Percentiles rank a stretch among this genome's conserved stretches.
These are phyloP conservation scores for Orobanche coerulescens DNA, from an alignment of 257 asterid genomes.

Conservation along the genomic window DNA sequence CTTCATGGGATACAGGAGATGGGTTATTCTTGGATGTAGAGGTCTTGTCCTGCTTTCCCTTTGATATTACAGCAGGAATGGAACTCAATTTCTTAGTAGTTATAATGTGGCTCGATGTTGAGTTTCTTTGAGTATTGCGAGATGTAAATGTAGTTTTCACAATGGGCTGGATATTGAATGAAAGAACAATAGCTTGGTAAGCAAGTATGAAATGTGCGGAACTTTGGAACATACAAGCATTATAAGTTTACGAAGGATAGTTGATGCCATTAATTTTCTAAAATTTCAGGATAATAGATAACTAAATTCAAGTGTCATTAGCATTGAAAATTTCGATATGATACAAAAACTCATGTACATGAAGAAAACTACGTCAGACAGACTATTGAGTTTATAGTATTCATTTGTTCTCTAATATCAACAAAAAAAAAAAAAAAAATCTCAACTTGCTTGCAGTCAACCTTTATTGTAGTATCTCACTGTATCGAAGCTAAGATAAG, in stretches of 20 bases:
- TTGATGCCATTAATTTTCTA: neutral
- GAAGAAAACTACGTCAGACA: neutral
- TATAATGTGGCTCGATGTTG: slow-evolving; percentile 29
- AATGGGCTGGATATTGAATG: slow-evolving; percentile 39
- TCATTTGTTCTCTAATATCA: neutral
- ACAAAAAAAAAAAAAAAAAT: neutral
- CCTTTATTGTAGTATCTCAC: neutral
- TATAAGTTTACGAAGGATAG: neutral
- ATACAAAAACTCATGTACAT: neutral
- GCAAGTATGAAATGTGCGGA: neutral
- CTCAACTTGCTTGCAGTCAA: neutral
- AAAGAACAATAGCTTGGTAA: slow-evolving; percentile 13
- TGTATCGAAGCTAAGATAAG: neutral
- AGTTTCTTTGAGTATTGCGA: slow-evolving; percentile 30
- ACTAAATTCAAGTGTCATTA: neutral
- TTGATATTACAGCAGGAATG: slow-evolving; percentile 36
- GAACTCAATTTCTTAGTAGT: slow-evolving; percentile 34
- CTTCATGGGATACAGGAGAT: slow-evolving; percentile 32
- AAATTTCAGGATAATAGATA: neutral
- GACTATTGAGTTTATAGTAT: neutral
- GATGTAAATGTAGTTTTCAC: slow-evolving; percentile 24
- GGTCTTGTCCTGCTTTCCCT: slow-evolving; percentile 36
- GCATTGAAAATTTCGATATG: neutral
- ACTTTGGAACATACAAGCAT: neutral
- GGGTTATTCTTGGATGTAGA: slow-evolving; percentile 33